Percentiles rank a stretch among this genome's conserved stretches.
These are phyloP conservation scores for Blumeriella jaapii DNA, from an alignment of 2,329 filamentous ascomycete genomes.

Conservation along the genomic window DNA sequence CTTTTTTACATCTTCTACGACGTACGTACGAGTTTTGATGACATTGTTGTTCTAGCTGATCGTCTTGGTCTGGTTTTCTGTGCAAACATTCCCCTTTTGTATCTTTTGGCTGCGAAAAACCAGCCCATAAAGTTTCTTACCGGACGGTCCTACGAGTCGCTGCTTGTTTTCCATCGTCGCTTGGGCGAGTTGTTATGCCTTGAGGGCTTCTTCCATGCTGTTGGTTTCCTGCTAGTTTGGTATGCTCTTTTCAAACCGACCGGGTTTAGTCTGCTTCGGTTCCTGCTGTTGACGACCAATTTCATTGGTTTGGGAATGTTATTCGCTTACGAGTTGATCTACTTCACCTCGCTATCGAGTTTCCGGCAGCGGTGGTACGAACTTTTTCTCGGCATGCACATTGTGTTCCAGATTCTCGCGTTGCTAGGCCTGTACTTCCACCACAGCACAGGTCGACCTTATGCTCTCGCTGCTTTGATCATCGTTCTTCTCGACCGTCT, in stretches of 20 bases:
- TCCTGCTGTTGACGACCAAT: constrained; percentile 40
- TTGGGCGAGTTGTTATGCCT: constrained; percentile 51
- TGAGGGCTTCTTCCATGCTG: constrained; percentile 43
- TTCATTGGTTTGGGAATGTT: constrained; percentile 44
- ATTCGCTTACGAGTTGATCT: constrained; percentile 47
- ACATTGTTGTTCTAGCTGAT: constrained; percentile 40
- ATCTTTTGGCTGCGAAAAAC: constrained; percentile 55
- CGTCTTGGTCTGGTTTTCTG: constrained; percentile 30
- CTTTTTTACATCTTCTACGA: constrained; percentile 45
- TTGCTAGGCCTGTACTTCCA: constrained; percentile 49
- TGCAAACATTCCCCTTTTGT: constrained; percentile 42
- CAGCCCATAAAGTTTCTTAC: constrained; percentile 50
- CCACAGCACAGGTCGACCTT: constrained; percentile 39
- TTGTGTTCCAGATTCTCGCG: constrained; percentile 43
- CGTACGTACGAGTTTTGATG: constrained; percentile 35
- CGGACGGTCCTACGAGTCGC: constrained; percentile 52
- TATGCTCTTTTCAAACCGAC: constrained; percentile 37
- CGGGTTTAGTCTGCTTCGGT: constrained; percentile 38
- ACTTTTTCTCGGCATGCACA: constrained; percentile 46
- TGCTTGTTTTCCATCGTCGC: constrained; percentile 54
- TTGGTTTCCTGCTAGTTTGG: constrained; percentile 43
- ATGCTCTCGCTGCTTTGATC: constrained; percentile 38
- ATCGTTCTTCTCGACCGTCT: constrained; percentile 49
- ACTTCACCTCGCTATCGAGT: constrained; percentile 46
- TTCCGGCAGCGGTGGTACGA: constrained; percentile 53